Evolutionary conservation across 2,329 filamentous ascomycete genomes (phyloP), one percentile per base, ranked within the genome.

Genomic region (Xylariaceae sp.): DNA sequence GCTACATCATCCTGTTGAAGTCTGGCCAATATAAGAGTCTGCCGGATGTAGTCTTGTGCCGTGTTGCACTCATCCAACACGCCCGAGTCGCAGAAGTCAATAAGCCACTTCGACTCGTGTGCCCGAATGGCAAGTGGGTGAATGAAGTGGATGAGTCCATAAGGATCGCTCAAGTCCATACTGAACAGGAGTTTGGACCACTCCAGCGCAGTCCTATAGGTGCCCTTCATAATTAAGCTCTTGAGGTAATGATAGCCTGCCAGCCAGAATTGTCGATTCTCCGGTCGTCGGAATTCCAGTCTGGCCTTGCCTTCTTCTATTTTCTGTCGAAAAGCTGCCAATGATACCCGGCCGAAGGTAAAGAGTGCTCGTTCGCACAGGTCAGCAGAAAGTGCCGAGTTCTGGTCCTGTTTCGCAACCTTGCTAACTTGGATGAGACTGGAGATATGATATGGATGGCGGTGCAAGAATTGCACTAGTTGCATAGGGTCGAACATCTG

Each of bases 221-320:
- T 97, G n/a, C 93, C 92, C 65, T 96, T 93, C 75, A 91, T 87
- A 16, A 91, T 82, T 20, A 99, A 79, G 63, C 91, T 95, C 65
- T 84, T 85, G 66, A 98, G 88, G 67, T 97, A 97, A 64, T 93
- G 87, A 79, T 92, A 96, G 7, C 88, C 90, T 1, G 91, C 90
- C 37, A 98, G 84, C 87, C 90, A 96, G 61, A 99, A 87, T 72
- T 98, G 93, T 43, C 95, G 84, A 71, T 98, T 98, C 71, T 96
- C 93, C 0, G 89, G 88, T 40, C 91, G 81, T 19, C 81, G 75
- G 70, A 97, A 98, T 68, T 93, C 86, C 9, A 99, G 77, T 16
- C 91, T 83, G 5, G 91, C 93, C 63, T 87, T 87, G 32, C 95
- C 95, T 68, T 88, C 83, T 52, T 89, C 83, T 5, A 99, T 74